Conservation (phyloP, 2,329 filamentous ascomycete genomes). For the Trichoderma asperellum region DNA sequence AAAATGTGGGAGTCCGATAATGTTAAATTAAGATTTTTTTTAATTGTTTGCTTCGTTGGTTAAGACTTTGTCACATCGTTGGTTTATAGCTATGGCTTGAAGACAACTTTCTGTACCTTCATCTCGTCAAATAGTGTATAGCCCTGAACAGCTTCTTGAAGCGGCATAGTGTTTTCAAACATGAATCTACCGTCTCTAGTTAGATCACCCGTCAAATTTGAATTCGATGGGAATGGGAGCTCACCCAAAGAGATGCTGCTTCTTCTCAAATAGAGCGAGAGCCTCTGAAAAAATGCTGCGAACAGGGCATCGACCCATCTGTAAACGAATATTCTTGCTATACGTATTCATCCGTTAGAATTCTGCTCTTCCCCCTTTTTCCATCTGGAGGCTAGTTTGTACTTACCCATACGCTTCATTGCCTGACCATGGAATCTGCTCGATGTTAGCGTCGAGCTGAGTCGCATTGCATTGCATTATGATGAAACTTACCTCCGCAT, state of each 20-base stretch:
- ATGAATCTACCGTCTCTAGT: slow-evolving; percentile 61
- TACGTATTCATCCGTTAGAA: slow-evolving; percentile 31
- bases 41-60: neutral
- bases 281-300: slow-evolving; percentile 70
- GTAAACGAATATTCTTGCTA: slow-evolving; percentile 71
- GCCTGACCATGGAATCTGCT: slow-evolving; percentile 67
- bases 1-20: no score
- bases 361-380: neutral
- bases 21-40: neutral
- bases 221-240: slow-evolving; percentile 34
- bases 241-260: slow-evolving; percentile 60
- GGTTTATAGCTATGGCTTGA: slow-evolving; percentile 48
- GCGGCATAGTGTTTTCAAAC: slow-evolving; percentile 74
- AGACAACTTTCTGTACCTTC: slow-evolving; percentile 75
- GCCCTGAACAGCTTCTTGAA: slow-evolving; percentile 66
- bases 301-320: slow-evolving; percentile 79
- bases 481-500: slow-evolving; percentile 60
- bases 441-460: neutral
- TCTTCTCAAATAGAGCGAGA: slow-evolving; percentile 65
- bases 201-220: neutral
- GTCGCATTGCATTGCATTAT: neutral
- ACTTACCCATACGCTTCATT: slow-evolving; percentile 63
- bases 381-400: no score
- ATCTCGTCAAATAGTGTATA: slow-evolving; percentile 74
- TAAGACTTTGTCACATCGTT: neutral